phyloP scores from a whole-genome alignment of 2,329 filamentous ascomycete genomes.

The Pseudocercospora crystallina region DNA sequence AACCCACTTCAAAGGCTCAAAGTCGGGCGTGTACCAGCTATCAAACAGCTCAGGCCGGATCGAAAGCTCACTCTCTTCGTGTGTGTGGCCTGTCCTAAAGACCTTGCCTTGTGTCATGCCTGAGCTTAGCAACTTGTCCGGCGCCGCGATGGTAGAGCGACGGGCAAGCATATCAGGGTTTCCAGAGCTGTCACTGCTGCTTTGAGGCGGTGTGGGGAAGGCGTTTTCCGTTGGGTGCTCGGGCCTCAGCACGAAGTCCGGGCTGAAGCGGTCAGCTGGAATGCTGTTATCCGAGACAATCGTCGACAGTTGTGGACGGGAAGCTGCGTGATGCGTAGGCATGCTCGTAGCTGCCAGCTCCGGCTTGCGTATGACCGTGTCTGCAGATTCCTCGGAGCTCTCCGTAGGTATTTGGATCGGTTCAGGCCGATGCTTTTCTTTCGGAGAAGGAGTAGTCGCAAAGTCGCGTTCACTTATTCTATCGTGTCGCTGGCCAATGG shows the following conservation, averaged over 20 bases:
- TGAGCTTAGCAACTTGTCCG: constrained; percentile 1
- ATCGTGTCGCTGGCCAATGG: constrained; percentile 33
- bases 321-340: constrained; percentile 9
- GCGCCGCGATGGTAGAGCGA: constrained; percentile 5
- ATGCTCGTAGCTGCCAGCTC: constrained; percentile 15
- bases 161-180: constrained; percentile 5
- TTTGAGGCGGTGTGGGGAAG: constrained; percentile 11
- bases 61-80: constrained; percentile 19
- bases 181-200: constrained; percentile 9
- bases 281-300: constrained; percentile 26
- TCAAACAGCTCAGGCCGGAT: constrained; percentile 36
- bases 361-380: constrained; percentile 18
- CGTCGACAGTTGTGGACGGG: constrained; percentile 28
- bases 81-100: constrained; percentile 13
- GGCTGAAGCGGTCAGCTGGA: constrained; percentile 10
- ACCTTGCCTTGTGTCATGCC: constrained; percentile 7
- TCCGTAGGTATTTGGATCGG: constrained; percentile 16
- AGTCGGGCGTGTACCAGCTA: constrained; percentile 31
- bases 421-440: constrained; percentile 17
- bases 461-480: constrained; percentile 27
- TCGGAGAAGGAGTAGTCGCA: constrained; percentile 14
- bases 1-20: constrained; percentile 30
- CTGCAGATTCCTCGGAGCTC: constrained; percentile 20
- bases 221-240: constrained; percentile 22
- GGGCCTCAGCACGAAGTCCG: constrained; percentile 7